Conservation (phyloP, 805 yeast species). For the Wilhelminamyces savonicus region DNA sequence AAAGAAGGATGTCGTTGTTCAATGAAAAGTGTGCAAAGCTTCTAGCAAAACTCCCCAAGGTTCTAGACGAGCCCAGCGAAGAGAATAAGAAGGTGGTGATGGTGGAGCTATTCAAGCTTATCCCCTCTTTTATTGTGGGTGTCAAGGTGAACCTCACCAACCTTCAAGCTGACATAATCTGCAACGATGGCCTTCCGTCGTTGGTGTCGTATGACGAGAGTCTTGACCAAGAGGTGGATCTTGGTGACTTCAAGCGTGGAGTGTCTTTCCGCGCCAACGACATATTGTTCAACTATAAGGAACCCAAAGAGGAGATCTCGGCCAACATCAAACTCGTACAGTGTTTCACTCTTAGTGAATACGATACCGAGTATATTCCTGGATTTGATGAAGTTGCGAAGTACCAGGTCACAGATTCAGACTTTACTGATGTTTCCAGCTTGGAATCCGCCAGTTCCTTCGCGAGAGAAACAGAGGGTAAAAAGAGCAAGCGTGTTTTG, state of each 20-base stretch:
- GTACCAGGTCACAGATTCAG: conserved; percentile 7
- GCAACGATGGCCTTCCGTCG: conserved; percentile 36
- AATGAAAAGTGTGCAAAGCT: conserved; percentile 16
- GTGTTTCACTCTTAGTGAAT: conserved; percentile 33
- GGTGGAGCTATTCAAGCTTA: conserved; percentile 22
- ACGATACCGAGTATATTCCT: conserved; percentile 24
- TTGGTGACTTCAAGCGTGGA: conserved; percentile 33
- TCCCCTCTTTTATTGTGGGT: conserved; percentile 23
- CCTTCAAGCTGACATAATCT: conserved; percentile 28
- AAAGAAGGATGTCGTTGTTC: conserved; percentile 17
- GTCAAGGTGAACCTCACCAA: conserved; percentile 19
- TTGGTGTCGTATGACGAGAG: conserved; percentile 17
- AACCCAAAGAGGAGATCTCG: conserved; percentile 13
- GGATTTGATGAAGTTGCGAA: conserved; percentile 26
- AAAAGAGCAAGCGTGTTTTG: conserved; percentile 29
- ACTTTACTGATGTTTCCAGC: conserved; percentile 28
- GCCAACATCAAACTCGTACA: conserved; percentile 17
- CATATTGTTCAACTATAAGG: conserved; percentile 15
- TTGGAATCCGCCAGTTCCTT: conserved; percentile 15
- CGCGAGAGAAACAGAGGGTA: conserved; percentile 7
- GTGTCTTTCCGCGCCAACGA: conserved; percentile 22
- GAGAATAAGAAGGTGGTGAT: too few relatives aligned
- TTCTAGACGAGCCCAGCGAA: neutral
- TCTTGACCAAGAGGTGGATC: conserved; percentile 20
- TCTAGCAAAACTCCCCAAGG: too few relatives aligned